A percentile compares a stretch with the other conserved stretches of the same genome.
Evolutionary conservation across 257 asterid genomes (phyloP).

Genomic region (Solanum chiquidenum): DNA sequence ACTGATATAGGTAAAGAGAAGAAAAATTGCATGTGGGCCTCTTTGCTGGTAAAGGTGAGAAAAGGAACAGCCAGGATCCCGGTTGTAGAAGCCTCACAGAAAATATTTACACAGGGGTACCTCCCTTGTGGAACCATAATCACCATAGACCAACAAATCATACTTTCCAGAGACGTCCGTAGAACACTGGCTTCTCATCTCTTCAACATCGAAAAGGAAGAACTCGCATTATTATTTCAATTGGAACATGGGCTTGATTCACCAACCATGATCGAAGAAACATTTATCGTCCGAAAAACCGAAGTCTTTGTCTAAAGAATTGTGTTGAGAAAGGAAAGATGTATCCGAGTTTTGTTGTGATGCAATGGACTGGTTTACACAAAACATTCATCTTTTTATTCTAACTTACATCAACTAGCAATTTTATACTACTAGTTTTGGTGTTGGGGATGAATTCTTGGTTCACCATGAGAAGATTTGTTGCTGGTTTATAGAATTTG

Average conservation of each 20-base stretch:
- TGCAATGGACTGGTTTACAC: background rate
- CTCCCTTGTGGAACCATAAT: slow-evolving; percentile 15
- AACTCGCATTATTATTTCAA: background rate
- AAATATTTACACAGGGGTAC: slow-evolving; percentile 58
- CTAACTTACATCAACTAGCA: background rate
- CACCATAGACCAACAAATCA: background rate
- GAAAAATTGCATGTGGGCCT: no score
- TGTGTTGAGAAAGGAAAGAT: background rate
- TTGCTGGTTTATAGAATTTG: background rate
- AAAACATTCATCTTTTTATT: background rate
- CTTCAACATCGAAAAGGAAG: slow-evolving; percentile 6
- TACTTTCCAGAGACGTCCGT: slow-evolving; percentile 28
- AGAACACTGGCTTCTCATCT: slow-evolving; percentile 59
- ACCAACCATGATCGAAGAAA: background rate
- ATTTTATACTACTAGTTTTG: background rate
- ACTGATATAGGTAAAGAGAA: no score
- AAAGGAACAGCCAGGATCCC: background rate
- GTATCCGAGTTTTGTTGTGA: background rate
- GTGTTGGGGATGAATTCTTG: background rate
- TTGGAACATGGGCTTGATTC: background rate
- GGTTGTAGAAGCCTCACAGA: slow-evolving; percentile 52
- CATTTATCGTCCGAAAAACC: background rate
- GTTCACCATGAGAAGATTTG: background rate
- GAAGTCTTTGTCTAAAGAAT: no score
- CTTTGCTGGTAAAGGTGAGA: no score